Evolutionary conservation across 768 basidiomycete genomes (phyloP), one percentile per base, ranked within the genome.

Genomic region (Auricularia heimuer): DNA sequence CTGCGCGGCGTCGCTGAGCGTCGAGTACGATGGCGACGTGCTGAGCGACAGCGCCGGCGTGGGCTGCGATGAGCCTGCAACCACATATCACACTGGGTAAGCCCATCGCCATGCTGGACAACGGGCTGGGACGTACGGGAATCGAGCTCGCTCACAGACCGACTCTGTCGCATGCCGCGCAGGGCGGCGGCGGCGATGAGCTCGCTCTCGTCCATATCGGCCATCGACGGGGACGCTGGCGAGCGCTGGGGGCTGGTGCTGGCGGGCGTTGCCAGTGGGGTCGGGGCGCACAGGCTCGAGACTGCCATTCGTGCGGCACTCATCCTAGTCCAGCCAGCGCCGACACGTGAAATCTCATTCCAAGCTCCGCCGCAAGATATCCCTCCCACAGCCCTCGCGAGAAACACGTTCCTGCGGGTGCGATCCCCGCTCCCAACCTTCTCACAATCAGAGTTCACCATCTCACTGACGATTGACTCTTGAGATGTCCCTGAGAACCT

Each of bases 181-280:
- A 60, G 34, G 24, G 56, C 56, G 24, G 56, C 56, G 56, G 56
- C 56, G 1, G 56, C 56, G 21, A 60, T 60, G 14, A 60, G 34
- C 56, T 60, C 56, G 56, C 56, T 60, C 29, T 60, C 56, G 56
- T 60, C 56, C 56, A 60, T 60, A 21, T 60, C 56, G 56, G 56
- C 10, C 56, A 18, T 6, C 29, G 56, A 8, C 21, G 4, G 14
- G 1, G 29, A 29, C 56, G 18, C 24, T 21, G 21, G 44, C 44
- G 44, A 29, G 29, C 29, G 29, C 29, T 29, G 29, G 29, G 44
- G 44, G 10, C 44, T 45, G 44, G 44, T 6, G 47, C 18, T 6
- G 18, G 47, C 6, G 1, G 47, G 18, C 47, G 47, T 6, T 4
- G 47, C 6, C 47, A 18, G 18, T 4, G 47, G 21, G 10, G 47